Percentiles rank a stretch among this genome's conserved stretches.
Evolutionary conservation across 192 early-diverging fungal species (phyloP).

Genomic region (Entomortierella parvispora): DNA sequence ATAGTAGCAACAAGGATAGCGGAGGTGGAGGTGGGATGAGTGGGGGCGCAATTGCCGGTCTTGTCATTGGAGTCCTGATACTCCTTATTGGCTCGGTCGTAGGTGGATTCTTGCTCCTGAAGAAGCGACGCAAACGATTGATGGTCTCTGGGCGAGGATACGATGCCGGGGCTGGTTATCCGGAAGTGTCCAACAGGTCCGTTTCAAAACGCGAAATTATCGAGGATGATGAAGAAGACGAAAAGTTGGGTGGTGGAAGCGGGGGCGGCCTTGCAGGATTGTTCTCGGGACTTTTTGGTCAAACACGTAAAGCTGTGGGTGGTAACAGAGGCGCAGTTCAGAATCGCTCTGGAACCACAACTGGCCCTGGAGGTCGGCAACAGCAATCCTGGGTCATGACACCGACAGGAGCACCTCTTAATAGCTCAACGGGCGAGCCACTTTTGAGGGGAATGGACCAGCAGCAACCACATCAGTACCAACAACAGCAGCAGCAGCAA

Average conservation of each 20-base stretch:
- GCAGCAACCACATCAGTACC: background rate
- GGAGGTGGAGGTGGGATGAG: conserved; percentile 4
- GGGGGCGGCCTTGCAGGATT: background rate
- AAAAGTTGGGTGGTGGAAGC: background rate
- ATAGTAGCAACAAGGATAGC: too few relatives aligned
- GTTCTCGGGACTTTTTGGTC: conserved; percentile 1
- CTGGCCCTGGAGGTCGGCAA: background rate
- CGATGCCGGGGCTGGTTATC: conserved; percentile 1
- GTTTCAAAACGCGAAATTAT: background rate
- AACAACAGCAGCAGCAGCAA: background rate
- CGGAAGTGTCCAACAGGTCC: background rate
- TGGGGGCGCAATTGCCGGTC: conserved; percentile 34
- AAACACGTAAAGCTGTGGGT: conserved; percentile 4
- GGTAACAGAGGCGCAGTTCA: background rate
- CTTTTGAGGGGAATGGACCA: background rate
- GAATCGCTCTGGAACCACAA: background rate
- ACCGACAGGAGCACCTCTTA: background rate
- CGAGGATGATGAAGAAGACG: conserved; percentile 2
- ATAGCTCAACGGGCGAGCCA: too few relatives aligned
- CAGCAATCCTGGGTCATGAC: conserved; percentile 6
- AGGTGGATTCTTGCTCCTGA: conserved; percentile 21
- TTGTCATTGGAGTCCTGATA: conserved; percentile 17
- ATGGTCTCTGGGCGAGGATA: conserved; percentile 14
- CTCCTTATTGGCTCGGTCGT: conserved; percentile 27
- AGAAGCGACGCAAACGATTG: conserved; percentile 31